phyloP scores from a whole-genome alignment of 2,329 filamentous ascomycete species.

The Aspergillus pseudotamarii region DNA sequence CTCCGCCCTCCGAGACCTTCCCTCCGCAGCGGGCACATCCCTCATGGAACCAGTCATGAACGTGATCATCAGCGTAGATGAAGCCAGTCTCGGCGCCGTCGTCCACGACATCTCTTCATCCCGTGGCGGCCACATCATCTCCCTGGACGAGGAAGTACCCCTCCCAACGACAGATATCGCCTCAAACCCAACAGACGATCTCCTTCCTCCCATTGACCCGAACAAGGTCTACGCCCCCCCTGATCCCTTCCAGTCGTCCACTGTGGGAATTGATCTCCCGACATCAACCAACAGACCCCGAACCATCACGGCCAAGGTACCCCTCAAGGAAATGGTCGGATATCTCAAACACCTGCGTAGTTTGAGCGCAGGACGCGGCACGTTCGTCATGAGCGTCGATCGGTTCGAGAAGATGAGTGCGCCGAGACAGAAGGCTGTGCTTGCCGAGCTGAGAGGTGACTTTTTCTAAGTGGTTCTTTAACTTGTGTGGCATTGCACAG shows the following conservation, averaged over 20 bases:
- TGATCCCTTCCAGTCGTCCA: conserved; percentile 68
- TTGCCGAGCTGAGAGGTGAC: conserved; percentile 49
- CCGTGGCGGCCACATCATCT: conserved; percentile 72
- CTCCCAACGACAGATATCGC: conserved; percentile 32
- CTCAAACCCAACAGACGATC: conserved; percentile 26
- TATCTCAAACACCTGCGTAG: conserved; percentile 88
- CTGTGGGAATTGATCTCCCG: conserved; percentile 27
- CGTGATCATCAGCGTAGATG: conserved; percentile 82
- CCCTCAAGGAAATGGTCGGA: conserved; percentile 94
- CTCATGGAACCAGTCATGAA: conserved; percentile 95
- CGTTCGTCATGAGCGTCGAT: conserved; percentile 75
- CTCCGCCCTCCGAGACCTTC: conserved; percentile 64
- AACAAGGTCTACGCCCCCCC: conserved; percentile 81
- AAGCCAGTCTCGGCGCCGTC: conserved; percentile 76
- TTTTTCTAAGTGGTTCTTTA: conserved; percentile 12
- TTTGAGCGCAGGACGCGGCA: conserved; percentile 81
- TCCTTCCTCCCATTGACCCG: conserved; percentile 62
- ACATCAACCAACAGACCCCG: conserved; percentile 50
- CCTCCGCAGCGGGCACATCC: conserved; percentile 55
- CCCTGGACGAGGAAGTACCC: conserved; percentile 60
- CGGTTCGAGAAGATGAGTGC: conserved; percentile 68
- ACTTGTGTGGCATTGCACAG: neutral
- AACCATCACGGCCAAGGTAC: conserved; percentile 81
- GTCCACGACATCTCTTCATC: conserved; percentile 78
- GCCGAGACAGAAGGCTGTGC: conserved; percentile 61